Evolutionary conservation across 2,329 filamentous ascomycete species (phyloP), one percentile per base, ranked within the genome.

Genomic region (Claviceps maximensis): DNA sequence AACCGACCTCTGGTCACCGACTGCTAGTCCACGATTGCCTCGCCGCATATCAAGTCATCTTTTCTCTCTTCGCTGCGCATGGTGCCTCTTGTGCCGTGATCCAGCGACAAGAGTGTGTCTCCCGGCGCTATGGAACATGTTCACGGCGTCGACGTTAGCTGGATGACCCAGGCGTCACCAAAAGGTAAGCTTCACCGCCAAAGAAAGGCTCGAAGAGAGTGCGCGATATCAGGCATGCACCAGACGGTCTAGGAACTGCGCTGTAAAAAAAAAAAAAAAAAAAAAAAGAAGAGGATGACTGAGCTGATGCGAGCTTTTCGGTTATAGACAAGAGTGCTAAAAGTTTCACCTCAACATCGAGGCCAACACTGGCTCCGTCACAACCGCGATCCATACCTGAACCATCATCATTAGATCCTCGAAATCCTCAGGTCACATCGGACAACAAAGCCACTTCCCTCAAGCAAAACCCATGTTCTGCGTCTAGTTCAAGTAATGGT

Each of bases 111-210:
- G 50, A 55, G 44, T 47, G 27, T 21, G 45, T 25, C 45, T 50
- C 36, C 52, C n/a, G 49, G 49, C 65, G 73, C 60, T 56, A 91
- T 91, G 87, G 87, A 91, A 70, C 83, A 86, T 61, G 80, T 87
- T 59, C 83, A 89, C 67, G 84, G 84, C 59, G 80, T 94, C 63
- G 89, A 95, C 70, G 88, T 94, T 64, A 89, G 86, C 69, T 95
- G 89, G 89, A 86, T 94, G 74, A 78, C 78, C 61, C 86, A 93
- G 70, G 86, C 87, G 65, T 81, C 84, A 61, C 82, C 83, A 58
- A 89, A 86, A 84, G 88, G 89, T 87, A 76, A 40, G 47, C 31
- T 29, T 21, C 25, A n/a, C n/a, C 17, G n/a, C 36, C 23, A 19
- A 21, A 6, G 1, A 27, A 40, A 19, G 15, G 6, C 13, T 25